Evolutionary conservation across 1,139 yeast genomes (phyloP).

Genomic region (Geotrichum candidum): DNA sequence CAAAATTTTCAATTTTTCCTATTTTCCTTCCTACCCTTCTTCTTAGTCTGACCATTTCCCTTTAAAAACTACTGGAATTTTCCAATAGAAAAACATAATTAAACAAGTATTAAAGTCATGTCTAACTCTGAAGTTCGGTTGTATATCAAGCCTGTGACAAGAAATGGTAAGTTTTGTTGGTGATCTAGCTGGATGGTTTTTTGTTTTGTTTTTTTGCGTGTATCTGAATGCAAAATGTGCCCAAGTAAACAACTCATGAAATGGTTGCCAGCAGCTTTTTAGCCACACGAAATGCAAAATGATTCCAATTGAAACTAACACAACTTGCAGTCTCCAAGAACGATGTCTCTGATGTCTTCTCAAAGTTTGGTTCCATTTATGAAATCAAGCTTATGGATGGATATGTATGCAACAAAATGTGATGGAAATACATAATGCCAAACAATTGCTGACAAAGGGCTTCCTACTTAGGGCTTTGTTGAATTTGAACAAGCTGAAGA

Average conservation of each 20-base stretch:
- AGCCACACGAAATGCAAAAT: background rate
- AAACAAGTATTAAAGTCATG: slow-evolving; percentile 9
- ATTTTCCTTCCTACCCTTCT: background rate
- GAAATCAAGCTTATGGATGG: slow-evolving; percentile 65
- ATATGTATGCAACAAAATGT: slow-evolving; percentile 41
- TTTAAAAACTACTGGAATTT: background rate
- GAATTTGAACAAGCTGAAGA: slow-evolving; percentile 27
- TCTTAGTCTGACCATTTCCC: background rate
- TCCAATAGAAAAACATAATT: background rate
- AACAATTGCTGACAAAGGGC: background rate
- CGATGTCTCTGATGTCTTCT: slow-evolving; percentile 59
- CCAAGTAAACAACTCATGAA: background rate
- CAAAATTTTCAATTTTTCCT: background rate
- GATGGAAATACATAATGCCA: background rate
- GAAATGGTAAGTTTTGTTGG: slow-evolving; percentile 20
- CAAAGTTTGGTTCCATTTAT: slow-evolving; percentile 63
- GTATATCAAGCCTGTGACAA: slow-evolving; percentile 22
- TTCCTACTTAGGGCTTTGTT: slow-evolving; percentile 22
- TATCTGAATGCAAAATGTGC: background rate
- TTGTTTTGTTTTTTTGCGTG: background rate
- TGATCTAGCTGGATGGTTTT: background rate
- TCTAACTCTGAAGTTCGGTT: slow-evolving; percentile 23
- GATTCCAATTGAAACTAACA: background rate
- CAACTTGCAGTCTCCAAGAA: slow-evolving; percentile 45
- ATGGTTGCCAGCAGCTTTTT: background rate